Evolutionary conservation across 305 asterid species (phyloP).

Genomic region (Fraxinus xanthoxyloides): DNA sequence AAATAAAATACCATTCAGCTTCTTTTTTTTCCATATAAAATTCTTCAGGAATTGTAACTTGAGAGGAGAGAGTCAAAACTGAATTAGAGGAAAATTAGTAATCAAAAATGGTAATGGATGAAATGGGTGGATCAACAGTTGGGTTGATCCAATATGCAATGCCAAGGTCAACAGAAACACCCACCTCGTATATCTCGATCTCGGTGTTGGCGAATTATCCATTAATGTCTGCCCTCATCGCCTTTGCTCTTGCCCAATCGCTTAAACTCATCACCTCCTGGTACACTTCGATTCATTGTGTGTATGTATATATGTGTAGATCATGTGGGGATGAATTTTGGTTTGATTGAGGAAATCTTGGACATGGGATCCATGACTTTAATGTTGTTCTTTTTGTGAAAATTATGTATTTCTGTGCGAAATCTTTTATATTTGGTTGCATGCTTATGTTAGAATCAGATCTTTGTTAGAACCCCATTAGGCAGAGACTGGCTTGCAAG

Average conservation of each 20-base stretch:
- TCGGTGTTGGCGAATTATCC: slow-evolving; percentile 46
- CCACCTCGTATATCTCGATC: slow-evolving; percentile 30
- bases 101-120: slow-evolving; percentile 27
- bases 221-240: slow-evolving; percentile 46
- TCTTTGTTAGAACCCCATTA: background rate
- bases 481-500: background rate
- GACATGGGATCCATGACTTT: background rate
- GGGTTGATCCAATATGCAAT: slow-evolving; percentile 27
- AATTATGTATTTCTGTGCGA: background rate
- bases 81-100: slow-evolving; percentile 2
- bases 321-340: background rate
- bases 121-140: slow-evolving; percentile 34
- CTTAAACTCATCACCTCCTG: slow-evolving; percentile 45
- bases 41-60: slow-evolving; percentile 19
- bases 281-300: slow-evolving; percentile 23
- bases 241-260: slow-evolving; percentile 55
- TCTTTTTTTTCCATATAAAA: slow-evolving; percentile 4
- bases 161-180: slow-evolving; percentile 29
- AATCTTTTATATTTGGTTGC: background rate
- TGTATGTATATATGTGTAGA: background rate
- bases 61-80: slow-evolving; percentile 15
- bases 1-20: no score
- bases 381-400: background rate
- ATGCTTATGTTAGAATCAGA: background rate
- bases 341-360: background rate